A percentile compares a stretch with the other conserved stretches of the same genome.
Conservation (phyloP, 805 yeast species). For the Brettanomyces nanus region DNA sequence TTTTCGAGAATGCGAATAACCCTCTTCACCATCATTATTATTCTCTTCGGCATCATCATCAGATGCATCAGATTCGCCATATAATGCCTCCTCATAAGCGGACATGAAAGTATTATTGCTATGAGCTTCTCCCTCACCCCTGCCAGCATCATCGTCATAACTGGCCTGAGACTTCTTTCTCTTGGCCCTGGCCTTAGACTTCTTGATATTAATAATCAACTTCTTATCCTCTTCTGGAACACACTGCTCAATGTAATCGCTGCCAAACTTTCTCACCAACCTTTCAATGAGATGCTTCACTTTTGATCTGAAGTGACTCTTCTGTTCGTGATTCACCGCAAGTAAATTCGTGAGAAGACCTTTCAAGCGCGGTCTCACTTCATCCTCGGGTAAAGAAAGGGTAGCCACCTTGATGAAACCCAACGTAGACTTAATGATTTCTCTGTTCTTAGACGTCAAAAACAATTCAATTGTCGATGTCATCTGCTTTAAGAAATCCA, state of each 20-base stretch:
- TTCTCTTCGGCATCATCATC: slow-evolving; percentile 34
- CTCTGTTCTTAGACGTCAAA: slow-evolving; percentile 83
- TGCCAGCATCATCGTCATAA: slow-evolving; percentile 12
- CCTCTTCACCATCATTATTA: slow-evolving; percentile 39
- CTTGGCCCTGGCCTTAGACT: slow-evolving; percentile 76
- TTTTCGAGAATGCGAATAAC: slow-evolving; percentile 11
- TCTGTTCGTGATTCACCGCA: slow-evolving; percentile 94
- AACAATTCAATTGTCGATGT: slow-evolving; percentile 83
- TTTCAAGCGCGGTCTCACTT: slow-evolving; percentile 57
- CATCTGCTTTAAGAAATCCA: slow-evolving; percentile 60
- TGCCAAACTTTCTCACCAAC: slow-evolving; percentile 83
- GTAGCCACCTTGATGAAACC: slow-evolving; percentile 92
- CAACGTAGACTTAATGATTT: slow-evolving; percentile 87
- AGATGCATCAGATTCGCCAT: slow-evolving; percentile 64
- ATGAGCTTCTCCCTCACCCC: slow-evolving; percentile 11
- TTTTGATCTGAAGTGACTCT: slow-evolving; percentile 88
- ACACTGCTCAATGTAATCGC: slow-evolving; percentile 66
- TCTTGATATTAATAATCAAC: slow-evolving; percentile 76
- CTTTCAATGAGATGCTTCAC: slow-evolving; percentile 92
- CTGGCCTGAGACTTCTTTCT: slow-evolving; percentile 46
- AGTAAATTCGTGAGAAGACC: slow-evolving; percentile 64
- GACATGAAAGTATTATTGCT: slow-evolving; percentile 16
- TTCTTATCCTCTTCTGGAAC: slow-evolving; percentile 90
- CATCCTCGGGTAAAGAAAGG: slow-evolving; percentile 70
- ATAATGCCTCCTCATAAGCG: slow-evolving; percentile 79